phyloP scores from a whole-genome alignment of 2,329 filamentous ascomycete genomes.

The Colletotrichum siamense region DNA sequence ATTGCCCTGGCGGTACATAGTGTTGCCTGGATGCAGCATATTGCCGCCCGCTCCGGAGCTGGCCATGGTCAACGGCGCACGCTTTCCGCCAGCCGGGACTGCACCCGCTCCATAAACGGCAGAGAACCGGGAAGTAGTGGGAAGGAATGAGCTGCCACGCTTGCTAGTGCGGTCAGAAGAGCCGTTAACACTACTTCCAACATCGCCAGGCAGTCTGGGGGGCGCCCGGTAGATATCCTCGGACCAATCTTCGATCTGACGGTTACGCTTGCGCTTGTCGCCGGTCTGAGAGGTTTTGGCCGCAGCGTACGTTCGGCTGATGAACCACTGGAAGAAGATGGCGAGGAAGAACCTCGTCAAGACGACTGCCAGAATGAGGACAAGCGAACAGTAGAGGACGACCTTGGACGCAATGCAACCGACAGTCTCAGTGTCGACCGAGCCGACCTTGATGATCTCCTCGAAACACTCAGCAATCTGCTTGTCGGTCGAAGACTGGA shows the following conservation, averaged over 20 bases:
- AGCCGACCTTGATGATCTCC: constrained; percentile 94
- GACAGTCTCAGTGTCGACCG: constrained; percentile 93
- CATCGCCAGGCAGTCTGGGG: constrained; percentile 78
- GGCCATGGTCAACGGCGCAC: constrained; percentile 89
- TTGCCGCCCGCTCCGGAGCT: constrained; percentile 81
- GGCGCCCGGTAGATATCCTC: constrained; percentile 97
- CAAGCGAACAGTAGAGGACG: constrained; percentile 90
- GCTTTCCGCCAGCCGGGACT: constrained; percentile 48
- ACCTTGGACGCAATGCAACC: constrained; percentile 98
- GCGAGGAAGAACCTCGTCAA: constrained; percentile 86
- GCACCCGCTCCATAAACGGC: constrained; percentile 82
- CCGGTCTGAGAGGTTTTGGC: constrained; percentile 83
- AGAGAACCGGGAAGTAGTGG: constrained; percentile 93
- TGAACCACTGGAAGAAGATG: constrained; percentile 94
- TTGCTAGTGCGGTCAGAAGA: constrained; percentile 77
- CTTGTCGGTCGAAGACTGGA: constrained; percentile 82
- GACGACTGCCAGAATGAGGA: constrained; percentile 92
- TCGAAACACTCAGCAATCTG: constrained; percentile 84
- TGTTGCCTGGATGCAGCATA: constrained; percentile 68
- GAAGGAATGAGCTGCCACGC: constrained; percentile 83
- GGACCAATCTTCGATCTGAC: constrained; percentile 97
- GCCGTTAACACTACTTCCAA: constrained; percentile 66
- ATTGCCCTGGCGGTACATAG: constrained; percentile 74
- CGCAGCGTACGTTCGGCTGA: constrained; percentile 85
- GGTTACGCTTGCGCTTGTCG: constrained; percentile 82